phyloP scores from a whole-genome alignment of 345 rosid genomes.

The Populus pruinosa region DNA sequence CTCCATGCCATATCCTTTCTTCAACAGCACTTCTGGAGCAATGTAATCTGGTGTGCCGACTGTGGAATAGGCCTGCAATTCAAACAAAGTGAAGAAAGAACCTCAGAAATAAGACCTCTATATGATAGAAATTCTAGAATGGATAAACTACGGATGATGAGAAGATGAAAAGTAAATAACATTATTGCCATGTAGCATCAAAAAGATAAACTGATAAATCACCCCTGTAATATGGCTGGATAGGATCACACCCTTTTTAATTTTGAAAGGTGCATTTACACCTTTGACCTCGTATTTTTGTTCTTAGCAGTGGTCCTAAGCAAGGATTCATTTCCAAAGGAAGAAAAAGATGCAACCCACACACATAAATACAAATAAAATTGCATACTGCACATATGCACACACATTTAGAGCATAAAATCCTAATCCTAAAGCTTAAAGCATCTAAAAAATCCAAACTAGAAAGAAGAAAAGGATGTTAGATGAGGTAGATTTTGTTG shows the following conservation, averaged over 20 bases:
- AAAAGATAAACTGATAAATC: background rate
- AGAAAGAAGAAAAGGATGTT: no score
- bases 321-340: background rate
- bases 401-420: background rate
- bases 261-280: background rate
- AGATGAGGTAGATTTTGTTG: background rate
- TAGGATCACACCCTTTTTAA: background rate
- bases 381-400: background rate
- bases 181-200: background rate
- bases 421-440: background rate
- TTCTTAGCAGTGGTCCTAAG: background rate
- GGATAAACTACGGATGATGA: background rate
- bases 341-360: background rate
- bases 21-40: conserved; percentile 89
- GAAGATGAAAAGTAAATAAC: no score
- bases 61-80: conserved; percentile 74
- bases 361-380: no score
- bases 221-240: background rate
- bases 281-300: background rate
- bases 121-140: background rate
- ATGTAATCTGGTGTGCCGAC: conserved; percentile 98
- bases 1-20: conserved; percentile 93
- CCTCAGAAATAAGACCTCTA: background rate
- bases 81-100: conserved; percentile 15
- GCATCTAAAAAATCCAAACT: no score